Evolutionary conservation across 2,329 filamentous ascomycete species (phyloP).

Genomic region (Balansia obtecta): DNA sequence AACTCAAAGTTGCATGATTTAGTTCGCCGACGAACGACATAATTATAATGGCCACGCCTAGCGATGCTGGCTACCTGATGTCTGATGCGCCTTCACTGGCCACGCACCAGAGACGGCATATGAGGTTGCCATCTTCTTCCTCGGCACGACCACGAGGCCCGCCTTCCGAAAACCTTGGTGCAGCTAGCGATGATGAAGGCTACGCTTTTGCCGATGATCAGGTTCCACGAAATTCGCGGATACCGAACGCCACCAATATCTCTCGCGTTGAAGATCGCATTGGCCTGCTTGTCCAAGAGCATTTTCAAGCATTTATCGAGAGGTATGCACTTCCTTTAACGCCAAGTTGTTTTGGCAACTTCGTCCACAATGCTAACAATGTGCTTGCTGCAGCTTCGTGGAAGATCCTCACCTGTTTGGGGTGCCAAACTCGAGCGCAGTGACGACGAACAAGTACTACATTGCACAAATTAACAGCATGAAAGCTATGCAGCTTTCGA

Average conservation of each 20-base stretch:
- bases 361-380: not conserved
- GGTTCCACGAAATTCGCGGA: conserved; percentile 38
- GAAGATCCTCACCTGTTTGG: conserved; percentile 56
- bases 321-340: conserved; percentile 31
- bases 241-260: conserved; percentile 38
- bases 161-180: conserved; percentile 49
- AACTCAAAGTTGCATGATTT: not conserved
- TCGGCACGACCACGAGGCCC: conserved; percentile 41
- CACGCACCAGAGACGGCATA: conserved; percentile 29
- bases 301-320: conserved; percentile 72
- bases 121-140: conserved; percentile 37
- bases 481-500: conserved; percentile 62
- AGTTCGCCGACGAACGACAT: not conserved
- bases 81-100: conserved; percentile 38
- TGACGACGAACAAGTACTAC: conserved; percentile 72
- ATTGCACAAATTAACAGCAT: conserved; percentile 73
- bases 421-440: conserved; percentile 53
- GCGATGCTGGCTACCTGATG: conserved; percentile 44
- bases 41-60: conserved; percentile 35
- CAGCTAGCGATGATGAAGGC: conserved; percentile 48
- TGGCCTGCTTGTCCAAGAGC: conserved; percentile 59
- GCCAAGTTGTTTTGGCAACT: no score
- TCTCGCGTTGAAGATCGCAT: conserved; percentile 66
- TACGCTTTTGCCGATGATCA: conserved; percentile 54
- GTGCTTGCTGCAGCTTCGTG: conserved; percentile 36